Conservation (phyloP, 805 yeast species). For the Candida wancherniae region DNA sequence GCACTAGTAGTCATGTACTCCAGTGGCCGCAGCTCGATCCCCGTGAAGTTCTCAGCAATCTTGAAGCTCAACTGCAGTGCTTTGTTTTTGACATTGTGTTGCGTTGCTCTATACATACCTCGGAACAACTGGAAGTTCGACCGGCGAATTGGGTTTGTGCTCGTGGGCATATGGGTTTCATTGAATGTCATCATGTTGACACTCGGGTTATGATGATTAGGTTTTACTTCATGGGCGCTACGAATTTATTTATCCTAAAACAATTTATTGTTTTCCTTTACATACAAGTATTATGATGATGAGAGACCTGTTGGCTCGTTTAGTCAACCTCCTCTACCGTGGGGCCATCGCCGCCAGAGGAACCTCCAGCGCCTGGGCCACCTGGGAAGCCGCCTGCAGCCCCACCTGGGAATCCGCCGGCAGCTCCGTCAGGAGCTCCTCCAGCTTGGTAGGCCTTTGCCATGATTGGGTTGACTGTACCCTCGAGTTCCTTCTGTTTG, state of each 20-base stretch:
- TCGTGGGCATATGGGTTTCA: slow-evolving; percentile 28
- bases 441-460: slow-evolving; percentile 29
- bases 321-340: slow-evolving; percentile 15
- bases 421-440: slow-evolving; percentile 21
- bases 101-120: slow-evolving; percentile 11
- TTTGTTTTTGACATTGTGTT: slow-evolving; percentile 9
- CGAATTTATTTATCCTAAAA: too few species aligned
- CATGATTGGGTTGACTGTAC: slow-evolving; percentile 37
- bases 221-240: too few species aligned
- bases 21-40: slow-evolving; percentile 2
- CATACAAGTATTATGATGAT: too few species aligned
- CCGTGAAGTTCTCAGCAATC: slow-evolving; percentile 11
- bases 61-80: slow-evolving; percentile 12
- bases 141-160: slow-evolving; percentile 26
- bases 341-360: slow-evolving; percentile 9
- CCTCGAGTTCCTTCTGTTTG: slow-evolving; percentile 38
- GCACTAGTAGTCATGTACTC: slow-evolving; percentile 12
- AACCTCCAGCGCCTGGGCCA: slow-evolving; percentile 20
- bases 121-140: slow-evolving; percentile 29
- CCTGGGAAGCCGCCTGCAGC: slow-evolving; percentile 18
- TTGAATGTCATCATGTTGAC: too few species aligned
- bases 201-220: too few species aligned
- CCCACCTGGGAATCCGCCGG: slow-evolving; percentile 21
- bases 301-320: slow-evolving; percentile 21
- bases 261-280: too few species aligned